Evolutionary conservation across 495 filamentous ascomycete species (phyloP).

Genomic region (Penicillium steckii): DNA sequence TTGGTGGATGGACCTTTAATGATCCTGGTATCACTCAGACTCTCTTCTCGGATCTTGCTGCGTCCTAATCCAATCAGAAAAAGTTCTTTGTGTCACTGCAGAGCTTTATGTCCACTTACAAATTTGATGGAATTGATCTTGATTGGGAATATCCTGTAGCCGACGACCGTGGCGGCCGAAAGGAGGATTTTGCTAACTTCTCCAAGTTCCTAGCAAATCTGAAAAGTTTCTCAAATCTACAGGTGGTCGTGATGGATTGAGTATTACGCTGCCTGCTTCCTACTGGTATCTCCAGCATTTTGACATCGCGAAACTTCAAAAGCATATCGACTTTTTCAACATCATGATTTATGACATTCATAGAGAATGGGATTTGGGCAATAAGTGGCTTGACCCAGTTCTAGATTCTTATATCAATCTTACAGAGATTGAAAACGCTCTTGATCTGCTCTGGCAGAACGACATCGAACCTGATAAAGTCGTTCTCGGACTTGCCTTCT

Average conservation of each 20-base stretch:
- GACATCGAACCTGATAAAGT: conserved; percentile 31
- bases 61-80: conserved; percentile 24
- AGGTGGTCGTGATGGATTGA: conserved; percentile 33
- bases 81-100: conserved; percentile 44
- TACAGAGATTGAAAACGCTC: conserved; percentile 33
- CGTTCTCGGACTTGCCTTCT: conserved; percentile 32
- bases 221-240: conserved; percentile 28
- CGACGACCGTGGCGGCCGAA: conserved; percentile 34
- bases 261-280: conserved; percentile 34
- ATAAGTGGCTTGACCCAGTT: conserved; percentile 17
- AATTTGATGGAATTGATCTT: conserved; percentile 56
- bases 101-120: conserved; percentile 44
- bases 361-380: conserved; percentile 31
- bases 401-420: conserved; percentile 37
- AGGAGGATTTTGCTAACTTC: conserved; percentile 42
- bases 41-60: conserved; percentile 31
- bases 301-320: conserved; percentile 38
- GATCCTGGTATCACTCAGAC: conserved; percentile 22
- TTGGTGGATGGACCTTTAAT: conserved; percentile 45
- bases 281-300: conserved; percentile 47
- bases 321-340: conserved; percentile 47
- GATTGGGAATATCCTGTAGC: conserved; percentile 58
- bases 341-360: conserved; percentile 52
- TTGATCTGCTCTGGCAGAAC: conserved; percentile 41
- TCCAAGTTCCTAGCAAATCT: conserved; percentile 42